Evolutionary conservation across 106 monocot species (phyloP).

Genomic region (Acorus calamus): DNA sequence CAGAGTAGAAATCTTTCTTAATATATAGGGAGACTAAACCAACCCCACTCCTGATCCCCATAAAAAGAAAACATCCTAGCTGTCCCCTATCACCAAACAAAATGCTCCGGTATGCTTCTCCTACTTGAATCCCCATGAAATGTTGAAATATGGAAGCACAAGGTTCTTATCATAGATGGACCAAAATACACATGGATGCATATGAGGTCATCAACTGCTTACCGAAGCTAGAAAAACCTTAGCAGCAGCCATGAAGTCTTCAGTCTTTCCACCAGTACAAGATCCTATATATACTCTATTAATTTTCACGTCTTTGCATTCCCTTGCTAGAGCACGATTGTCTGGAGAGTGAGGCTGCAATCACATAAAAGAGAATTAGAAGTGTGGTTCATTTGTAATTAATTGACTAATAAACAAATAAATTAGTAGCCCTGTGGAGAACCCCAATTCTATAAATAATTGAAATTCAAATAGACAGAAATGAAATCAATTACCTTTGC

Average conservation of each 20-base stretch:
- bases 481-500: conserved; percentile 41
- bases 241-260: conserved; percentile 72
- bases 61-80: neutral
- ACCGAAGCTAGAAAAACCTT: conserved; percentile 70
- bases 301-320: conserved; percentile 91
- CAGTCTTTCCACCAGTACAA: conserved; percentile 86
- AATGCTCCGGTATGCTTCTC: too few species aligned
- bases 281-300: conserved; percentile 87
- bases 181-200: neutral
- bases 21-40: too few species aligned
- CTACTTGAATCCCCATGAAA: too few species aligned
- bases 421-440: too few species aligned
- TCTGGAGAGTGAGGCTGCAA: conserved; percentile 86
- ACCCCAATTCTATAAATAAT: too few species aligned
- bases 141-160: too few species aligned
- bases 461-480: neutral
- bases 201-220: conserved; percentile 11
- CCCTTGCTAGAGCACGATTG: conserved; percentile 87
- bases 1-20: too few species aligned
- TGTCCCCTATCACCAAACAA: too few species aligned
- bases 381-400: too few species aligned
- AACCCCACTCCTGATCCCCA: too few species aligned
- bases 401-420: too few species aligned
- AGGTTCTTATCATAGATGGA: too few species aligned
- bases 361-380: neutral